Base-by-base conservation (phyloP, 2,329 filamentous ascomycete genomes). In the Colletotrichum musae region DNA sequence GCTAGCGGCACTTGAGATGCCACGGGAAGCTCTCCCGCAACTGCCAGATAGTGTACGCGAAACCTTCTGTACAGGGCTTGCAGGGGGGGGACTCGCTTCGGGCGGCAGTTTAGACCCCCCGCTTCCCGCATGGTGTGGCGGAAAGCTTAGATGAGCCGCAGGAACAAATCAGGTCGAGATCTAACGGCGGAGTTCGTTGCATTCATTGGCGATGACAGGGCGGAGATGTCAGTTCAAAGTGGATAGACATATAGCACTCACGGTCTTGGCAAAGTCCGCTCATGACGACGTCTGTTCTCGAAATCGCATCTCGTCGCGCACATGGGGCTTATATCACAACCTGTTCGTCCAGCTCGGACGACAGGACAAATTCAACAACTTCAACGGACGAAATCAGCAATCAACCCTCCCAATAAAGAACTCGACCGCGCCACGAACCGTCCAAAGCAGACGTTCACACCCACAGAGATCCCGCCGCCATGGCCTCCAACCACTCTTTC, bases 111-210 rank as follows among this genome's bases (percentile, higher is more conserved):
- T 36, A 16, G 58, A 59, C 16, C 41, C 41, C 41, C 41, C 24
- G 12, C 26, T 15, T 32, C 21, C 43, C 43, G 43, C 15, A 10
- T 36, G 21, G 26, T 13, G 10, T 48, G 53, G 36, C 12, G 24
- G 16, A 9, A 64, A 59, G 47, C 62, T 64, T 64, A 26, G 36
- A 21, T 39, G 41, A 43, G 15, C 41, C 41, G 13, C 26, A 32
- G 26, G 13, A 47, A 58, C 43, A 6, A 21, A 10, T 10, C 24
- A 43, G 6, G 7, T 16, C 13, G 21, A 5, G 6, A 5, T 39
- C 10, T n/a, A 43, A 12, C 18, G 51, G 32, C 18, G 18, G 36
- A 56, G 4, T 56, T 7, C 10, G 36, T 58, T 58, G 5, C 10
- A 3, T 36, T 36, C 32, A 10, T 36, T 10, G 2, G 32, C 6